These are phyloP conservation scores for Candida qinlingensis DNA, from an alignment of 805 yeast genomes.

Conservation along the genomic window DNA sequence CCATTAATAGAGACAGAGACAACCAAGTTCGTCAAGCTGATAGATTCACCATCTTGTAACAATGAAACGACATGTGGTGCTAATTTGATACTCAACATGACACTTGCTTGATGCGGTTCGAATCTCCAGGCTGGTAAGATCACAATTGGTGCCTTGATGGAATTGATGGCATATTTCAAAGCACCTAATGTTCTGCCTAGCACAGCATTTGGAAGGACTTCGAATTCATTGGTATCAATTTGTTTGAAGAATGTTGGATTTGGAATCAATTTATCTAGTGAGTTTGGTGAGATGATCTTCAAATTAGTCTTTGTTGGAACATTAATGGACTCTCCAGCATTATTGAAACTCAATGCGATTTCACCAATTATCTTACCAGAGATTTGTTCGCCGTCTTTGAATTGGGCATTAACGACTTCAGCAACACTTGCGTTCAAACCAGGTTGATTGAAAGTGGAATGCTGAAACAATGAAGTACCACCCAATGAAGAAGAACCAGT, in stretches of 20 bases:
- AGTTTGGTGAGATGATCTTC: slow-evolving; percentile 35
- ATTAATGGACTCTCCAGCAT: slow-evolving; percentile 15
- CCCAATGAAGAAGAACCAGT: slow-evolving; percentile 37
- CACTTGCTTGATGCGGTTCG: slow-evolving; percentile 79
- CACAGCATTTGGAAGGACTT: slow-evolving; percentile 44
- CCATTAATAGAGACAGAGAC: slow-evolving; percentile 55
- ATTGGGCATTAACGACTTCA: slow-evolving; percentile 75
- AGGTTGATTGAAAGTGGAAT: slow-evolving; percentile 44
- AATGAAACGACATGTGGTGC: slow-evolving; percentile 38
- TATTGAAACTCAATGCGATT: slow-evolving; percentile 68
- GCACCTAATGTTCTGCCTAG: slow-evolving; percentile 71
- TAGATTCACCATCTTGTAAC: slow-evolving; percentile 31
- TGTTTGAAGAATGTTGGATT: slow-evolving; percentile 52
- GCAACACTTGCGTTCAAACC: slow-evolving; percentile 81
- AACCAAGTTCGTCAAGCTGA: slow-evolving; percentile 33
- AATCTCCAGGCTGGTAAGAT: slow-evolving; percentile 87
- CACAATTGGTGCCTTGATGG: slow-evolving; percentile 56
- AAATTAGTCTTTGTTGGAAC: slow-evolving; percentile 40
- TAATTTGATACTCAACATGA: slow-evolving; percentile 66
- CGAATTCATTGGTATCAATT: slow-evolving; percentile 37
- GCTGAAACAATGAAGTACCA: slow-evolving; percentile 37
- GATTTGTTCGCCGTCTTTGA: slow-evolving; percentile 58
- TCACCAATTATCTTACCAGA: slow-evolving; percentile 76
- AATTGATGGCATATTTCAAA: slow-evolving; percentile 61
- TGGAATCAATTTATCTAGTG: slow-evolving; percentile 41